Conservation (phyloP, 225 moss, liverwort and hornwort genomes). For the Thuidium tamariscinum region DNA sequence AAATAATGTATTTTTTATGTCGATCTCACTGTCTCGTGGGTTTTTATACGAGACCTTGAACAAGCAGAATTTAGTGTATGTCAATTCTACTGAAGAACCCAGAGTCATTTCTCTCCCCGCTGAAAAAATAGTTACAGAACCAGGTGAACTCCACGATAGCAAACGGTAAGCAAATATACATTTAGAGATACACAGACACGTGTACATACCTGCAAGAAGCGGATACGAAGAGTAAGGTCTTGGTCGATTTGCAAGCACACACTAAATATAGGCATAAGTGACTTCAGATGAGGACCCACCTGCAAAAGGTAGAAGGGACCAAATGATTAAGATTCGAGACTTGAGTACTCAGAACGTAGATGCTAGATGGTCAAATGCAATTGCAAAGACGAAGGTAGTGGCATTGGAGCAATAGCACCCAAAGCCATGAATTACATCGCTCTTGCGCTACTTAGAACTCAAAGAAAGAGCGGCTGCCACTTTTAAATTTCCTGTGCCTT, state of each 20-base stretch:
- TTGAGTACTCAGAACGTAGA: background rate
- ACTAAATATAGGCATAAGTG: conserved; percentile 33
- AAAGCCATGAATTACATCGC: background rate
- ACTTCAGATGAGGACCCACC: conserved; percentile 55
- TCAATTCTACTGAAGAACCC: background rate
- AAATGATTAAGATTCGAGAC: background rate
- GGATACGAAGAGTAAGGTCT: conserved; percentile 56
- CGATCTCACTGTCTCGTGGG: background rate
- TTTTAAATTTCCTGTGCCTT: background rate
- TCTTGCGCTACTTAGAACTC: background rate
- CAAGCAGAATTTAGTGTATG: background rate
- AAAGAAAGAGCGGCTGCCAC: background rate
- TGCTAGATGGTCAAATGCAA: background rate
- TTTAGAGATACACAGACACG: background rate
- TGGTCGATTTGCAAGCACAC: conserved; percentile 42
- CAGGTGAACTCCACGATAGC: background rate
- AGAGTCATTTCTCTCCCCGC: too few species aligned
- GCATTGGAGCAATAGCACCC: background rate
- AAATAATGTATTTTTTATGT: background rate
- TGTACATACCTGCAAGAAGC: conserved; percentile 47
- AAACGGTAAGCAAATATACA: too few species aligned
- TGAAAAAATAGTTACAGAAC: background rate
- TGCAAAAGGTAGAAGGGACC: background rate
- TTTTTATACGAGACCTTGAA: background rate
- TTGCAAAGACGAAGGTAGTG: background rate